Evolutionary conservation across 2,329 filamentous ascomycete species (phyloP).

Genomic region (Tolypocladium nubicola): DNA sequence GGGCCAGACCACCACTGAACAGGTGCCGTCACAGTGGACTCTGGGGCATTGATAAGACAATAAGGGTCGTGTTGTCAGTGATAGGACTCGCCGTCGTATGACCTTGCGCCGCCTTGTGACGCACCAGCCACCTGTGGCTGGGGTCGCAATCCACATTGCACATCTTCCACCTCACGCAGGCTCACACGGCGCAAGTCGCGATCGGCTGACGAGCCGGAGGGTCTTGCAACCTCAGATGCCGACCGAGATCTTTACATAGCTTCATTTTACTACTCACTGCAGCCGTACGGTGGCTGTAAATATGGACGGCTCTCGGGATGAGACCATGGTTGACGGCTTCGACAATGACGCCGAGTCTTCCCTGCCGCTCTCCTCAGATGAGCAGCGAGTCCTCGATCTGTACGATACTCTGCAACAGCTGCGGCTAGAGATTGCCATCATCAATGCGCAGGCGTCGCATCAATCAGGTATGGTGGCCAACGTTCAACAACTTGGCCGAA

Average conservation of each 20-base stretch:
- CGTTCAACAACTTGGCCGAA: not conserved
- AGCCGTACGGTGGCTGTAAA: not conserved
- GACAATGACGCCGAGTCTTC: constrained; percentile 21
- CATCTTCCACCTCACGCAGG: not conserved
- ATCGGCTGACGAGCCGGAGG: not conserved
- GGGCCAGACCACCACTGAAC: not conserved
- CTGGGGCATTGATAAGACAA: not conserved
- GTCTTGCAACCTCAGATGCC: not conserved
- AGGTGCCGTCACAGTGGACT: not conserved
- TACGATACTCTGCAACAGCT: constrained; percentile 64
- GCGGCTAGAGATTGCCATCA: constrained; percentile 59
- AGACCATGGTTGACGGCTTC: constrained; percentile 13
- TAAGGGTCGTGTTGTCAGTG: not conserved
- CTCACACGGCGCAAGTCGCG: not conserved
- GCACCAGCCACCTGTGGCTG: constrained; percentile 2
- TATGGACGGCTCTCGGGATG: constrained; percentile 18
- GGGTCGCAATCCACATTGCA: not conserved
- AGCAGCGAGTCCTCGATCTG: constrained; percentile 55
- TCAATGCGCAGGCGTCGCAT: constrained; percentile 37
- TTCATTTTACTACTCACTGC: not conserved
- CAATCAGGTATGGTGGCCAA: constrained; percentile 18
- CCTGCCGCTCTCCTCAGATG: constrained; percentile 52
- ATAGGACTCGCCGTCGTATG: not conserved
- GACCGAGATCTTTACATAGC: not conserved
- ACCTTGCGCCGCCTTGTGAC: not conserved